Conservation (phyloP, 192 early-diverging fungal species). For the Coemansia sp. region DNA sequence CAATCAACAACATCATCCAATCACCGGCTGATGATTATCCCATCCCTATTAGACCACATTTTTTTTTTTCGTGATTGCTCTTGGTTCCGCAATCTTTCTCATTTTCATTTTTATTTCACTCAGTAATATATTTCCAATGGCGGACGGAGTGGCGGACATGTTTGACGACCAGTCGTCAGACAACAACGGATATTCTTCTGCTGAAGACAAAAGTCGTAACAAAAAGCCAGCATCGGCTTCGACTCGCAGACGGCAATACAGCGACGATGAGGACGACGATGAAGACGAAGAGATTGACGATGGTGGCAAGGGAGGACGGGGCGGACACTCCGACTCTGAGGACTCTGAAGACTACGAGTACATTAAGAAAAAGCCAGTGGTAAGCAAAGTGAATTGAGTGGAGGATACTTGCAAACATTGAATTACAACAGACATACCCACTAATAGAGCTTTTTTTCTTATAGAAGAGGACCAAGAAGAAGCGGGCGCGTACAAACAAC, state of each 20-base stretch:
- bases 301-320: constrained; percentile 44
- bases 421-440: not conserved
- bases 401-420: not conserved
- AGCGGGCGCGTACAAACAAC: constrained; percentile 44
- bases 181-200: constrained; percentile 53
- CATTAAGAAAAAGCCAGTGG: constrained; percentile 7
- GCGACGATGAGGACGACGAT: constrained; percentile 29
- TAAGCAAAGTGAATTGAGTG: not conserved
- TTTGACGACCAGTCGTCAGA: constrained; percentile 74
- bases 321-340: constrained; percentile 5
- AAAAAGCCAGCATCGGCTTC: constrained; percentile 9
- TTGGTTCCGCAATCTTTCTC: not conserved
- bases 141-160: constrained; percentile 69
- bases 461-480: constrained; percentile 29
- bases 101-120: not conserved
- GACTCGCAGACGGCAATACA: constrained; percentile 27
- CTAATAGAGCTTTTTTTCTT: not conserved
- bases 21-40: too few relatives aligned
- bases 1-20: not conserved
- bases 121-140: constrained; percentile 22
- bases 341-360: not conserved
- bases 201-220: constrained; percentile 8
- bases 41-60: not conserved
- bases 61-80: not conserved
- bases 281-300: constrained; percentile 43